Conservation (phyloP, 2,329 filamentous ascomycete species). For the Epichloe sp. region DNA sequence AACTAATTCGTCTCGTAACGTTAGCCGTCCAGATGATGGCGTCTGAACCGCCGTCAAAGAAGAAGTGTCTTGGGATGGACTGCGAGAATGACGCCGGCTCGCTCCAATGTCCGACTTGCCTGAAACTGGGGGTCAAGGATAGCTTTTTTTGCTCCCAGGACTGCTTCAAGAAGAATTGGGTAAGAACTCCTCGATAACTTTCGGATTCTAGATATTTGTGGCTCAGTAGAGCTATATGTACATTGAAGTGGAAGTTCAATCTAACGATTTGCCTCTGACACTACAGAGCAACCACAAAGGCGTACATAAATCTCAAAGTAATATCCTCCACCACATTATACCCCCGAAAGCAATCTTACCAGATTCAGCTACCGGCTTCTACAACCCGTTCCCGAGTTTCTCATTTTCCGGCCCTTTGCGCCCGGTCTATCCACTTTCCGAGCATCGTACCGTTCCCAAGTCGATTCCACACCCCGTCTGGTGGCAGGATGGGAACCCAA, state of each 20-base stretch:
- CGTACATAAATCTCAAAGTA: slow-evolving; percentile 57
- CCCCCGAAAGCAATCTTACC: slow-evolving; percentile 76
- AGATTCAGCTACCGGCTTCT: slow-evolving; percentile 78
- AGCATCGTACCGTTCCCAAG: slow-evolving; percentile 59
- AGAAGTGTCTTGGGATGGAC: slow-evolving; percentile 67
- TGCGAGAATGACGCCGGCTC: slow-evolving; percentile 77
- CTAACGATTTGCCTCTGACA: neutral
- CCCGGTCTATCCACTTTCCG: slow-evolving; percentile 76
- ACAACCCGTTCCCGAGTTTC: slow-evolving; percentile 86
- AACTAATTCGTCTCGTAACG: neutral
- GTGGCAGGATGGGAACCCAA: slow-evolving; percentile 66
- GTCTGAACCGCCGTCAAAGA: slow-evolving; percentile 39
- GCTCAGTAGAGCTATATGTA: neutral
- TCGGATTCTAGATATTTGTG: neutral
- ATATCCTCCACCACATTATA: slow-evolving; percentile 60
- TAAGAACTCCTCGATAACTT: slow-evolving; percentile 30
- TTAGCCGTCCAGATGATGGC: slow-evolving; percentile 21
- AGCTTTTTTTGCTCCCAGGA: slow-evolving; percentile 94
- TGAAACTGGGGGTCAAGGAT: slow-evolving; percentile 75
- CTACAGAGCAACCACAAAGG: slow-evolving; percentile 67
- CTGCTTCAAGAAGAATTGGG: slow-evolving; percentile 98
- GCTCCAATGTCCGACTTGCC: slow-evolving; percentile 87
- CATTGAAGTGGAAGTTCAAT: neutral
- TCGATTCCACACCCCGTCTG: slow-evolving; percentile 80
- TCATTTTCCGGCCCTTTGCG: slow-evolving; percentile 68